These are phyloP conservation scores for Blastomyces gilchristii DNA, from an alignment of 2,329 filamentous ascomycete genomes.

Conservation along the genomic window DNA sequence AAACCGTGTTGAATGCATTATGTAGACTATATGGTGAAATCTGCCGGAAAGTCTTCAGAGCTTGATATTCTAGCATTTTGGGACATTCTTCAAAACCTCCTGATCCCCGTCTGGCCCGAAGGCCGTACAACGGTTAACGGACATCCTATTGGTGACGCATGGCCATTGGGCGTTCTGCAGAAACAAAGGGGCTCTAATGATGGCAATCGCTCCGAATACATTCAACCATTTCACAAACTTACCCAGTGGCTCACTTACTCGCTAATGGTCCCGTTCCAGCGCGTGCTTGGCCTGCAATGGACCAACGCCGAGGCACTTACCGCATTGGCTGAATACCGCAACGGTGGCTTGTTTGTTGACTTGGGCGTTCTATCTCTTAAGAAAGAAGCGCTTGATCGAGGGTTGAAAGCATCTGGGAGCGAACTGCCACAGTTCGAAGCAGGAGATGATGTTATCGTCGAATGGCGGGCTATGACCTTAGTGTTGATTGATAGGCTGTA, in stretches of 20 bases:
- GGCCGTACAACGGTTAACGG: slow-evolving; percentile 35
- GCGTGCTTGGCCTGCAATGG: slow-evolving; percentile 44
- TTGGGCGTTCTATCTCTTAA: slow-evolving; percentile 46
- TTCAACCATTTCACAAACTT: slow-evolving; percentile 51
- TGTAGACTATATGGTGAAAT: slow-evolving; percentile 34
- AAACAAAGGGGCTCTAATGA: slow-evolving; percentile 12
- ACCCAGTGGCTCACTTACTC: slow-evolving; percentile 68
- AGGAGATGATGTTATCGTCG: slow-evolving; percentile 52
- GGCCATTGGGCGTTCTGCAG: slow-evolving; percentile 32
- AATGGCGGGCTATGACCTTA: slow-evolving; percentile 56
- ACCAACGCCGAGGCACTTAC: slow-evolving; percentile 49
- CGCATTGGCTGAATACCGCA: slow-evolving; percentile 61
- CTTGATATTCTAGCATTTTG: slow-evolving; percentile 37
- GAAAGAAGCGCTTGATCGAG: slow-evolving; percentile 34
- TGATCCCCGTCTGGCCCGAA: slow-evolving; percentile 43
- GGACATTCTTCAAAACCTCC: slow-evolving; percentile 35
- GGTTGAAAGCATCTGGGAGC: slow-evolving; percentile 36
- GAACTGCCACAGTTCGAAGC: slow-evolving; percentile 44
- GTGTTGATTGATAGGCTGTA: slow-evolving; percentile 49
- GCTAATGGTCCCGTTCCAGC: slow-evolving; percentile 54
- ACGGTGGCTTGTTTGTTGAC: slow-evolving; percentile 59
- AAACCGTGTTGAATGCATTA: background rate
- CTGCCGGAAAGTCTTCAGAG: slow-evolving; percentile 19
- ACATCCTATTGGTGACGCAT: slow-evolving; percentile 42
- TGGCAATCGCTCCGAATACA: slow-evolving; percentile 19